These are phyloP conservation scores for Triadica sebifera DNA, from an alignment of 345 rosid genomes.

Conservation along the genomic window DNA sequence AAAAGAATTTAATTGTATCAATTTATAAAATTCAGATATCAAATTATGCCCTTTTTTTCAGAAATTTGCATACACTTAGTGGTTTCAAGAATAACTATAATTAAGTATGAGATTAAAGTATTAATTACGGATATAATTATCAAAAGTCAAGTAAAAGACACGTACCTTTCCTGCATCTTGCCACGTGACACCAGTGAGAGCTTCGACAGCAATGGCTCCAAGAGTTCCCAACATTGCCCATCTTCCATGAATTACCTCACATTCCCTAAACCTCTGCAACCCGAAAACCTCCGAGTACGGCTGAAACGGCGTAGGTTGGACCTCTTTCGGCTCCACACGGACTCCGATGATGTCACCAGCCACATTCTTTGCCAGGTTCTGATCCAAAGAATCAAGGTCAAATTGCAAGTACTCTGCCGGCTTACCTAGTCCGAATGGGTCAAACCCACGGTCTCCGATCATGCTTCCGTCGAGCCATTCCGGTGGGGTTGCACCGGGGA, in stretches of 20 bases:
- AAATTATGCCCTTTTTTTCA: no score
- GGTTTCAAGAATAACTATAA: no score
- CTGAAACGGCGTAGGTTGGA: slow-evolving; percentile 80
- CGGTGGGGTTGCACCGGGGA: slow-evolving; percentile 63
- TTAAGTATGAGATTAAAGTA: no score
- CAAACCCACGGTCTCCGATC: slow-evolving; percentile 88
- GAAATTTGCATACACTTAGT: no score
- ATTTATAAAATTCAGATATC: no score
- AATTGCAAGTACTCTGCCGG: slow-evolving; percentile 91
- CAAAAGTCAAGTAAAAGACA: neutral
- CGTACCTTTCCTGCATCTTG: slow-evolving; percentile 74
- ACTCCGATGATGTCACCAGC: slow-evolving; percentile 66
- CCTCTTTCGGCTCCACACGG: slow-evolving; percentile 41
- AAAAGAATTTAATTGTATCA: no score
- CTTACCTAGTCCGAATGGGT: slow-evolving; percentile 76
- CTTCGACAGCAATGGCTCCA: slow-evolving; percentile 68
- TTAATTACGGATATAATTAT: neutral
- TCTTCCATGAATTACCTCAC: slow-evolving; percentile 84
- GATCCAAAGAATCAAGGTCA: slow-evolving; percentile 76
- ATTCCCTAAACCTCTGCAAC: slow-evolving; percentile 83
- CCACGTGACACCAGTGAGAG: slow-evolving; percentile 68
- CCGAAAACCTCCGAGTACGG: slow-evolving; percentile 86
- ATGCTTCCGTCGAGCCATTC: slow-evolving; percentile 79
- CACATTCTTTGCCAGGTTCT: slow-evolving; percentile 81
- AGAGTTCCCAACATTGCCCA: slow-evolving; percentile 91